Base-by-base conservation (phyloP, 2,329 filamentous ascomycete genomes). In the Ophiostoma australiae region DNA sequence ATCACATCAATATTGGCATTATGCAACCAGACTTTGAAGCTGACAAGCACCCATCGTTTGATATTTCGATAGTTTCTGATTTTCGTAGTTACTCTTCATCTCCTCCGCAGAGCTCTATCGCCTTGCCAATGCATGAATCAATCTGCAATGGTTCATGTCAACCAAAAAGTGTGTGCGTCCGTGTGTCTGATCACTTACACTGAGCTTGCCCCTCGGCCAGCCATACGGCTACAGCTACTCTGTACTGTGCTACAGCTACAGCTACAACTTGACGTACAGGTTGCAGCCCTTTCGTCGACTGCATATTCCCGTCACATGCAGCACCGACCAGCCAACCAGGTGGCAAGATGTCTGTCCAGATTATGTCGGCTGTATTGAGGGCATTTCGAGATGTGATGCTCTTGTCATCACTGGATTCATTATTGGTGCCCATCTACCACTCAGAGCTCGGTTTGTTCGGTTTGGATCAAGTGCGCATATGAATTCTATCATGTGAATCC, bases 221-320 rank as follows among this genome's bases (percentile, higher is more conserved):
- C 27, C 27, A 6, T 39, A 39, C 37, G 15, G 39, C 17, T 48
- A 48, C 44, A 48, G 37, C 37, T 39, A 31, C 27, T 10, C n/a
- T n/a, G n/a, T n/a, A n/a, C n/a, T n/a, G n/a, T n/a, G 20, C 44
- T 48, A 44, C 15, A 48, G 44, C 44, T 48, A 48, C 20, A 48
- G 44, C 17, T 48, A n/a, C 20, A 48, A 17, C 20, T 48, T 48
- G 44, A 48, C 44, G 20, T 27, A 17, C 8, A 33, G 58, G 58
- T 35, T 63, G 58, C 58, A 63, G 5, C 58, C 58, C 58, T 63
- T 63, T 63, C 58, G 58, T 63, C 17, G 27, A 58, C 52, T 58
- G 23, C 52, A 58, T 58, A 17, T 35, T 11, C 15, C 58, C 2
- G 27, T 63, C 58, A 63, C 58, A 63, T 33, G 58, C 58, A 63